Base-by-base conservation (phyloP, 805 yeast species). In the Saccharomycopsis schoenii region DNA sequence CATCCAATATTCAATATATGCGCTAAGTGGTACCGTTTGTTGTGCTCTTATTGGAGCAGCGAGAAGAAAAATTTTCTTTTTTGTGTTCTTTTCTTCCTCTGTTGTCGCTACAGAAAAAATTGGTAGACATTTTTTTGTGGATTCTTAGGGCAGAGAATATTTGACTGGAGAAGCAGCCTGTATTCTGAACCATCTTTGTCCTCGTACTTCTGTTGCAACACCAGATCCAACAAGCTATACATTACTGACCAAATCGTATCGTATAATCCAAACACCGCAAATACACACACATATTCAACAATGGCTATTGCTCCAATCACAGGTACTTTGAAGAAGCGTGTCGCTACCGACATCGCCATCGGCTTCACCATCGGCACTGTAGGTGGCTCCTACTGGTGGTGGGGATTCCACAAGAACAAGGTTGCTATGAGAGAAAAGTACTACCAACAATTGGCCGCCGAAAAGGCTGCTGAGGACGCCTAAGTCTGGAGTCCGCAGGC, bases 271-370 rank as follows among this genome's bases (percentile, higher is more conserved):
- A 29, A 29, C 34, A 29, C 34, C n/a, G n/a, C n/a, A n/a, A n/a
- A n/a, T n/a, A 29, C 34, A 29, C 34, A 29, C 34, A 29, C 57
- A 55, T 12, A 37, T 3, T 5, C 15, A 37, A 9, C 21, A 37
- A 87, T 85, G 87, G 86, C 91, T 74, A 80, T 89, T 71, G 88
- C 93, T 71, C 94, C 96, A 70, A 89, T 92, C 70, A 82, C 85
- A 60, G 97, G 97, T 67, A 77, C 86, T 65, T 81, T 92, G 67
- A 89, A 83, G 77, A 88, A 83, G 80, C 88, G 85, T 77, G 83
- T 89, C 74, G 79, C 85, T 72, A 82, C 87, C 67, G 97, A 92
- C 70, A 83, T 92, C 73, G 66, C 83, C 68, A 75, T 86, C 66
- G 96, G 94, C 64, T 80, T 83, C 75, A 69, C 77, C 64, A 67